Conservation (phyloP, 495 filamentous ascomycete genomes). For the Penicillium egyptiacum region DNA sequence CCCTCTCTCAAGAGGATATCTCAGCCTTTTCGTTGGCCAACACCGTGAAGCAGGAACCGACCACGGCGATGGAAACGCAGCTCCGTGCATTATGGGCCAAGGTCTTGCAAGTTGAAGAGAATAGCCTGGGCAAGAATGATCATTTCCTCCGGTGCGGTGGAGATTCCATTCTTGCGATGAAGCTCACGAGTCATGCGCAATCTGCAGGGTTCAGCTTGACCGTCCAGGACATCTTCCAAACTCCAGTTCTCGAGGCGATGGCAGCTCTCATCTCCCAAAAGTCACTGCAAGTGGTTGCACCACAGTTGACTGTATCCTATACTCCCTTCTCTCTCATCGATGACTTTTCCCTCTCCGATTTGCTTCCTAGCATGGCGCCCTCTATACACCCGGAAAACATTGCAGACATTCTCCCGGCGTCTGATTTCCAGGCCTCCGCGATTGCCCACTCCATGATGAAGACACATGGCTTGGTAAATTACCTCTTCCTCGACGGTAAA, state of each 20-base stretch:
- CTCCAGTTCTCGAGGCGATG: not conserved
- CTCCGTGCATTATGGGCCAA: not conserved
- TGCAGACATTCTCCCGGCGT: not conserved
- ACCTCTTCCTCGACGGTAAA: not conserved
- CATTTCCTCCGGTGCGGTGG: not conserved
- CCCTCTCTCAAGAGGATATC: not conserved
- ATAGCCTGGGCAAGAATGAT: not conserved
- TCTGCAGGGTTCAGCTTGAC: not conserved
- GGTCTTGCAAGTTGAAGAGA: not conserved
- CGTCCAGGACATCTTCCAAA: not conserved
- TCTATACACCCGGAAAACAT: not conserved
- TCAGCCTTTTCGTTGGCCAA: not conserved
- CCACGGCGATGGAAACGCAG: not conserved
- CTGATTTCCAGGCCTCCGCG: not conserved
- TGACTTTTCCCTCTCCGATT: not conserved
- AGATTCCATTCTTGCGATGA: not conserved
- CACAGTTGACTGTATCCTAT: not conserved
- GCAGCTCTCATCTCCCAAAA: not conserved
- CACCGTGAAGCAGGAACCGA: not conserved
- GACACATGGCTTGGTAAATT: not conserved
- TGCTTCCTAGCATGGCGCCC: not conserved
- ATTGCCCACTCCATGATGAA: not conserved
- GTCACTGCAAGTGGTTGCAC: not conserved
- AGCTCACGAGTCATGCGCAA: not conserved
- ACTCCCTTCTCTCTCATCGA: not conserved